These are phyloP conservation scores for Oleoguttula mirabilis DNA, from an alignment of 495 filamentous ascomycete species.

Conservation along the genomic window DNA sequence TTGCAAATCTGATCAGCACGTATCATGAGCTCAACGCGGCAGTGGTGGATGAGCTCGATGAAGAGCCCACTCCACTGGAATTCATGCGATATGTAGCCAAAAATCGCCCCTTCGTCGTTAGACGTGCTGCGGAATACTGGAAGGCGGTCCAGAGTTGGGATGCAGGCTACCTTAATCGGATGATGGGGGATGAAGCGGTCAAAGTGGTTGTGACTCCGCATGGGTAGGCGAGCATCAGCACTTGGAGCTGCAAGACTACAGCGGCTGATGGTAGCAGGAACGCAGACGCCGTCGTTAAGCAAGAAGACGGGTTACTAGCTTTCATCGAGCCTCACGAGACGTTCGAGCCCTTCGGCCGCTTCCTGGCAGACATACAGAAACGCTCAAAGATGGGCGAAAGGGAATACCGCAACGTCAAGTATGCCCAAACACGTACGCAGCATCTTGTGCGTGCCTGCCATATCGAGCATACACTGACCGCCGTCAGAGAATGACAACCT, in stretches of 20 bases:
- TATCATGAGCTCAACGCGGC: slow-evolving; percentile 58
- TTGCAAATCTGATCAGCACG: slow-evolving; percentile 44
- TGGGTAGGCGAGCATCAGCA: slow-evolving; percentile 51
- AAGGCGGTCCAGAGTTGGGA: slow-evolving; percentile 48
- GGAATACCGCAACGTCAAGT: slow-evolving; percentile 24
- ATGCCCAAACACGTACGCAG: slow-evolving; percentile 43
- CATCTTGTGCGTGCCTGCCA: slow-evolving; percentile 23
- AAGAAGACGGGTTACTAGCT: slow-evolving; percentile 29
- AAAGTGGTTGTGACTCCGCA: slow-evolving; percentile 59
- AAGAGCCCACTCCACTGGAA: slow-evolving; percentile 54
- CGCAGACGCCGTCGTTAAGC: slow-evolving; percentile 45
- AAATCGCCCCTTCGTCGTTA: slow-evolving; percentile 60
- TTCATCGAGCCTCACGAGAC: slow-evolving; percentile 40
- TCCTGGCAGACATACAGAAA: slow-evolving; percentile 24
- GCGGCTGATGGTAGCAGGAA: slow-evolving; percentile 40
- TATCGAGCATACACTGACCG: slow-evolving; percentile 19
- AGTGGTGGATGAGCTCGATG: slow-evolving; percentile 42
- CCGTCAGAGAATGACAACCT: slow-evolving; percentile 79
- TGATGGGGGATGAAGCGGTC: slow-evolving; percentile 41
- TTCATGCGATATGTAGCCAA: slow-evolving; percentile 57
- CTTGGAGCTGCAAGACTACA: too few species aligned
- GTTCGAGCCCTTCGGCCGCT: slow-evolving; percentile 27
- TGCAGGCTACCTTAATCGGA: slow-evolving; percentile 38
- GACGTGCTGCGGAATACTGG: slow-evolving; percentile 47
- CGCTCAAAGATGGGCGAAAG: slow-evolving; percentile 1